Conservation (phyloP, 495 filamentous ascomycete genomes). For the Trichoderma virens region DNA sequence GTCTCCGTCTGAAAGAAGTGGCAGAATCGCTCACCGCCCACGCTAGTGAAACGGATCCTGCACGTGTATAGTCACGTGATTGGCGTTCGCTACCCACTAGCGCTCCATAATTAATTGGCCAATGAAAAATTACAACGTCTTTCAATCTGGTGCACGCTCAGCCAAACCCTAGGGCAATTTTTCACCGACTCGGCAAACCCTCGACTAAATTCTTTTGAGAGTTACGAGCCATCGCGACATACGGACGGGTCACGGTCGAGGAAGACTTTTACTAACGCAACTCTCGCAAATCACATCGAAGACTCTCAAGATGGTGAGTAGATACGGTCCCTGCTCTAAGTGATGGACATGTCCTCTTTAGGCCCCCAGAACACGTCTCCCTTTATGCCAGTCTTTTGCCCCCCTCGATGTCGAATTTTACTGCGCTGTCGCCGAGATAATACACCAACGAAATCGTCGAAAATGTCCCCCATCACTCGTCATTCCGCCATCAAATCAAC, state of each 20-base stretch:
- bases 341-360: constrained; percentile 5
- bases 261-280: constrained; percentile 7
- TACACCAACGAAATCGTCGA: not conserved
- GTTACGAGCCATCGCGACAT: constrained; percentile 10
- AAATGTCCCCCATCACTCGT: not conserved
- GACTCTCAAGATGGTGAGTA: constrained; percentile 13
- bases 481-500: not conserved
- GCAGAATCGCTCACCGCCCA: not conserved
- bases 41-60: not conserved
- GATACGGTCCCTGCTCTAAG: not conserved
- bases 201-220: constrained; percentile 8
- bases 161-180: constrained; percentile 11
- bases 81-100: not conserved
- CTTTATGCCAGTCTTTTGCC: not conserved
- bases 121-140: constrained; percentile 8
- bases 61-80: not conserved
- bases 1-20: not conserved
- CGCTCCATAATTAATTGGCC: not conserved
- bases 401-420: not conserved
- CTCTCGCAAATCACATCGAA: constrained; percentile 11
- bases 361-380: not conserved
- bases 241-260: constrained; percentile 8
- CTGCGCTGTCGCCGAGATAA: not conserved
- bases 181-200: constrained; percentile 9
- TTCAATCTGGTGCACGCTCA: constrained; percentile 3